A percentile compares a stretch with the other conserved stretches of the same genome.
phyloP scores from a whole-genome alignment of 495 filamentous ascomycete species.

The Tuber magnatum region DNA sequence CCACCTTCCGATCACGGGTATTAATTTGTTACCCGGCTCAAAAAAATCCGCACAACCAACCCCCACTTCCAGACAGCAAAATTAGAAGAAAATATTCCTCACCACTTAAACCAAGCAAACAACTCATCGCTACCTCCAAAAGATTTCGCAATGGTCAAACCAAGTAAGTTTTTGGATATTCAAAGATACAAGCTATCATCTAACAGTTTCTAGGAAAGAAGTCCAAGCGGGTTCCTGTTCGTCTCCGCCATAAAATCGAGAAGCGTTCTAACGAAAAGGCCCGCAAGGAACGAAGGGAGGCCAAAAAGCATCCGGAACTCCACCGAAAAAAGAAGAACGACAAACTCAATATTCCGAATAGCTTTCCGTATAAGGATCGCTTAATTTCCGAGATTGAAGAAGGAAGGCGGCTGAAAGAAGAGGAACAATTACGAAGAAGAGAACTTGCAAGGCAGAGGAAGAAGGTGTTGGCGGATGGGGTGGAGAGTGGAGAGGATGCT shows the following conservation, averaged over 20 bases:
- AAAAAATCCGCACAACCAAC: not conserved
- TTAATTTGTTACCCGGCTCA: not conserved
- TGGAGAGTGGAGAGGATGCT: constrained; percentile 45
- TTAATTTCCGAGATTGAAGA: constrained; percentile 92
- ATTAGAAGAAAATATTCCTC: not conserved
- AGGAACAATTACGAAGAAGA: constrained; percentile 61
- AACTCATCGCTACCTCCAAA: constrained; percentile 1
- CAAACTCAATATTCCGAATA: constrained; percentile 72
- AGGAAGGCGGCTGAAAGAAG: constrained; percentile 65
- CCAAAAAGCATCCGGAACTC: constrained; percentile 96
- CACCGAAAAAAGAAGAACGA: constrained; percentile 85
- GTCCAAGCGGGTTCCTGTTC: constrained; percentile 84
- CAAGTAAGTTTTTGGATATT: constrained; percentile 44
- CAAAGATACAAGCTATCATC: not conserved
- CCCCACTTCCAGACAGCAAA: not conserved
- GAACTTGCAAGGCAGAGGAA: constrained; percentile 65
- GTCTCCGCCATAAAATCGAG: constrained; percentile 89
- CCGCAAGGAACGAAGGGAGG: constrained; percentile 75
- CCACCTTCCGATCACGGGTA: not conserved
- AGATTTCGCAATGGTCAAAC: constrained; percentile 46
- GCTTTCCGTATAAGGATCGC: constrained; percentile 96
- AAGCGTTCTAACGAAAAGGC: constrained; percentile 88
- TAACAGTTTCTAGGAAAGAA: constrained; percentile 60
- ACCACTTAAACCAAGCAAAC: constrained; percentile 1
- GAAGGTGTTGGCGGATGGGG: constrained; percentile 39